Percentiles rank a stretch among this genome's conserved stretches.
phyloP scores from a whole-genome alignment of 257 asterid species.

The Fraxinus pennsylvanica region DNA sequence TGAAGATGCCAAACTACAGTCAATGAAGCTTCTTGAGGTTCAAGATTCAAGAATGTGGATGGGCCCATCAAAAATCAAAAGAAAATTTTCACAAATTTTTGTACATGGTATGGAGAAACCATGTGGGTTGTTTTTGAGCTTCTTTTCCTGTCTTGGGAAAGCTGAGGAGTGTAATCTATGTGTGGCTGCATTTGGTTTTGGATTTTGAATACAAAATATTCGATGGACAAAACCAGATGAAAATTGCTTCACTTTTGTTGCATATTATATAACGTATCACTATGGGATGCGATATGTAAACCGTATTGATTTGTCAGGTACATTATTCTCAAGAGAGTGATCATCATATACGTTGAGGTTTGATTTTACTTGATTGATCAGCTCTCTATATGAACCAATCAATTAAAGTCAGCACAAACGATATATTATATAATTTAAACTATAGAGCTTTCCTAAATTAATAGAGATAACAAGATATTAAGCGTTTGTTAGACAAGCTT shows the following conservation, averaged over 20 bases:
- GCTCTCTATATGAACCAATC: neutral
- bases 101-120: slow-evolving; percentile 35
- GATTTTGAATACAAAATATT: neutral
- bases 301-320: too few relatives aligned
- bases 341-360: too few relatives aligned
- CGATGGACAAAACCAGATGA: neutral
- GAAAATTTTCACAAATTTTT: slow-evolving; percentile 3
- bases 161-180: neutral
- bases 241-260: neutral
- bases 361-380: neutral
- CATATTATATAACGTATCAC: neutral
- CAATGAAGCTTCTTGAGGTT: slow-evolving; percentile 17
- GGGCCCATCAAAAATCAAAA: slow-evolving; percentile 36
- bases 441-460: neutral
- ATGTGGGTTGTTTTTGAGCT: slow-evolving; percentile 32
- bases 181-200: slow-evolving; percentile 14
- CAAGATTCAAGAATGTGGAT: slow-evolving; percentile 26
- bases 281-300: too few relatives aligned
- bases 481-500: too few relatives aligned
- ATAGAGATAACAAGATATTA: neutral
- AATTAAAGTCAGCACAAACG: neutral
- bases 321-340: too few relatives aligned
- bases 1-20: slow-evolving; percentile 12
- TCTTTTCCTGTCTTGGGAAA: neutral
- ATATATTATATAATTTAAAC: too few relatives aligned